Conservation (phyloP, 768 basidiomycete species). For the Omphalotus guepiniiformis region DNA sequence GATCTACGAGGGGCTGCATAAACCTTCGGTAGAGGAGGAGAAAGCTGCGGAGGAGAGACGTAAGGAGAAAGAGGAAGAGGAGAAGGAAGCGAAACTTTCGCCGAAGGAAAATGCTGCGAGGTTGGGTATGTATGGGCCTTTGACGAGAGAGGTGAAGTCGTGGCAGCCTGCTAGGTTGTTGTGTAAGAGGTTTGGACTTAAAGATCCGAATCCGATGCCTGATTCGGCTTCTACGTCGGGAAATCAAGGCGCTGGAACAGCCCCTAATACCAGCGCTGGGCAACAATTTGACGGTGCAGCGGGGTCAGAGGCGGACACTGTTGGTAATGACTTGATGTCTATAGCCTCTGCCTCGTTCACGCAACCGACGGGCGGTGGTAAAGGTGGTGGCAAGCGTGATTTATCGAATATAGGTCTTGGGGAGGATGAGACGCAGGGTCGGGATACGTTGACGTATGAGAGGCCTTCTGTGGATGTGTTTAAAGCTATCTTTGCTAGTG, state of each 20-base stretch:
- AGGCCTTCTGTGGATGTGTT: constrained; percentile 90
- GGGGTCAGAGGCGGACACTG: constrained; percentile 15
- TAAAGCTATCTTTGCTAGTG: constrained; percentile 97
- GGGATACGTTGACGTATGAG: constrained; percentile 83
- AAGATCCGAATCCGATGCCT: constrained; percentile 69
- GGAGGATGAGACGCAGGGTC: constrained; percentile 87
- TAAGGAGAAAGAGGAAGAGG: constrained; percentile 36
- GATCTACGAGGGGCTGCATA: constrained; percentile 64
- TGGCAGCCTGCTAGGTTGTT: constrained; percentile 86
- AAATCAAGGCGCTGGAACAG: too few relatives aligned
- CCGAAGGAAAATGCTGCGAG: constrained; percentile 80
- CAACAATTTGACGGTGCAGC: constrained; percentile 15
- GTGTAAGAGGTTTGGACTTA: constrained; percentile 92
- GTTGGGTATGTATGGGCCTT: constrained; percentile 83
- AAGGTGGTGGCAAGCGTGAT: constrained; percentile 41
- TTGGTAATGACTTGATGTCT: too few relatives aligned
- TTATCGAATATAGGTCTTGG: constrained; percentile 84
- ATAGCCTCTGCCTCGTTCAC: too few relatives aligned
- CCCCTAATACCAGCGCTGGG: constrained; percentile 28
- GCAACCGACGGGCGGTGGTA: constrained; percentile 12
- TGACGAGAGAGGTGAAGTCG: constrained; percentile 69
- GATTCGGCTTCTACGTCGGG: too few relatives aligned
- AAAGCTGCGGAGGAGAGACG: constrained; percentile 35
- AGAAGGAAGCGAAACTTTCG: constrained; percentile 55
- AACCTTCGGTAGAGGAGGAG: constrained; percentile 33